Base-by-base conservation (phyloP, 345 rosid species). In the Viola odorata region DNA sequence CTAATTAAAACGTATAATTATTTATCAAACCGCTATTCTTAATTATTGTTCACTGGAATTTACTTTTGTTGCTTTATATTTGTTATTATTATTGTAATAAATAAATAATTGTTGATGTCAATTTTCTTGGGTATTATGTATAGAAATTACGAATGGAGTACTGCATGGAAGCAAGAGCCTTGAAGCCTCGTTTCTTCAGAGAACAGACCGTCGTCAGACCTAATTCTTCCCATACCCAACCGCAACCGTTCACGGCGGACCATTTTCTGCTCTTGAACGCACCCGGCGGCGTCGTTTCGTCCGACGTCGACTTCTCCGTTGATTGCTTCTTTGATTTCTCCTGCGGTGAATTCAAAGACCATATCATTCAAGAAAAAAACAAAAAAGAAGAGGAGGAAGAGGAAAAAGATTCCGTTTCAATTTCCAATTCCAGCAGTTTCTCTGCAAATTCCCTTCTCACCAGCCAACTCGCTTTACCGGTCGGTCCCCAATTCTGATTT, bases 311-410 rank as follows among this genome's bases (percentile, higher is more conserved):
- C 65, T 85, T 85, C 70, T 79, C 91, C 3, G 85, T 88, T 49
- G 96, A 88, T 37, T 78, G 85, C 61, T 84, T 88, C 73, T 69
- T 88, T 0, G 85, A 88, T 61, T 82, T 88, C 73, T 83, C 91
- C 15, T 54, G 61, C 8, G 80, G 72, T 41, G 83, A 76, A 48
- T 65, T 73, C 12, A 70, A 65, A 47, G 81, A 71, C 6, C 32
- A 17, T 10, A 23, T 5, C 11, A 41, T 7, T 13, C 61, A 51
- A 44, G 77, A 74, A 36, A 70, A 61, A 17, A 80, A 73, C 50
- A 79, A 75, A 47, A 78, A 80, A 58, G 63, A 73, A 50, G 75
- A 75, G 39, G 51, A 59, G 7, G 62, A 73, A 37, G 70, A 71
- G 16, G 75, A 65, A 50, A 65, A 82, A 50, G 83, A 76, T 55